phyloP scores from a whole-genome alignment of 257 asterid genomes.

The Solanum medicagineum region DNA sequence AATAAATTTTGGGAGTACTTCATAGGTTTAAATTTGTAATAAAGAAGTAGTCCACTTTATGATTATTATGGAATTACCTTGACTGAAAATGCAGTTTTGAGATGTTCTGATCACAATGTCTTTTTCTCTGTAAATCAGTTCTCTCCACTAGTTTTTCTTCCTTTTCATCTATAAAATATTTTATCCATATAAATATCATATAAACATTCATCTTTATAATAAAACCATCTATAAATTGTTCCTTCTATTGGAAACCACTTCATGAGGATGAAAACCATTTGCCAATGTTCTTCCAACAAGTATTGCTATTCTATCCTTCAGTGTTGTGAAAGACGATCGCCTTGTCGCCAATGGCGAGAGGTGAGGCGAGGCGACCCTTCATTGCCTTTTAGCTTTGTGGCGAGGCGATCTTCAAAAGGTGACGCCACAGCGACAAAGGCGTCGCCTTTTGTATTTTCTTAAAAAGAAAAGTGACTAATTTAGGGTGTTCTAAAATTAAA shows the following conservation, averaged over 20 bases:
- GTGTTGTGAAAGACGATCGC: too few species aligned
- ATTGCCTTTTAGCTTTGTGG: too few species aligned
- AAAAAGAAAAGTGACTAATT: too few species aligned
- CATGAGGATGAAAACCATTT: background rate
- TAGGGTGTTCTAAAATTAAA: too few species aligned
- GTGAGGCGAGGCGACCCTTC: too few species aligned
- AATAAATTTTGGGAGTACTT: background rate
- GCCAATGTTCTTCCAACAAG: background rate
- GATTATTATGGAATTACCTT: background rate
- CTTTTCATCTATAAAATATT: background rate
- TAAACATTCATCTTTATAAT: background rate
- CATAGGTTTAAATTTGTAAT: background rate
- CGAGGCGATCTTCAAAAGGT: too few species aligned
- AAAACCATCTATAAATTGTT: background rate
- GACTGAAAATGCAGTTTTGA: background rate
- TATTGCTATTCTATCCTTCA: background rate
- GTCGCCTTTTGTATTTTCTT: too few species aligned
- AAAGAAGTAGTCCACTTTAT: background rate
- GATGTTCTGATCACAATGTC: background rate
- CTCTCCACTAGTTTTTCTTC: background rate
- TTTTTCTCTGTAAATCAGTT: background rate
- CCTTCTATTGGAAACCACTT: background rate
- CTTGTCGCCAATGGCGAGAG: too few species aligned
- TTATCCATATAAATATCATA: background rate
- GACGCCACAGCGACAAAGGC: too few species aligned